Evolutionary conservation across 768 basidiomycete genomes (phyloP).

Genomic region (Russula olivacea): DNA sequence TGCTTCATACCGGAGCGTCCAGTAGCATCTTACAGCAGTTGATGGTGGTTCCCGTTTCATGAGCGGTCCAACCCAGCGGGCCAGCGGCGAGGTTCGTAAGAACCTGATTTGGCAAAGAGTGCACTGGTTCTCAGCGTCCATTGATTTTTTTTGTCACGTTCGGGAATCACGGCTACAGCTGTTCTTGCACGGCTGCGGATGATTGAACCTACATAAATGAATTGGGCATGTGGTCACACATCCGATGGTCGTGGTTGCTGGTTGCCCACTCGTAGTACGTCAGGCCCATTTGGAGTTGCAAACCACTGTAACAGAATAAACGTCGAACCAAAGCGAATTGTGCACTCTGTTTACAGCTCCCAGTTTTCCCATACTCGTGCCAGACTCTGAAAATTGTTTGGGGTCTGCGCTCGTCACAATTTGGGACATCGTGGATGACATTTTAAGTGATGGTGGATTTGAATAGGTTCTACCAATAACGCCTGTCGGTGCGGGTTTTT

Average conservation of each 20-base stretch:
- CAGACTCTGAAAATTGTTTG: background rate
- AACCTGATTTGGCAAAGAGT: background rate
- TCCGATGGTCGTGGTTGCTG: background rate
- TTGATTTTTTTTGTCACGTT: background rate
- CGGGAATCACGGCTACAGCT: background rate
- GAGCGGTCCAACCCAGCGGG: conserved; percentile 4
- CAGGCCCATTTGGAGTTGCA: background rate
- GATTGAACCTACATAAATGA: background rate
- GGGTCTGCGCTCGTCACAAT: background rate
- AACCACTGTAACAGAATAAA: background rate
- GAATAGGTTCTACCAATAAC: conserved; percentile 51
- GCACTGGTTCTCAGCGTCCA: background rate
- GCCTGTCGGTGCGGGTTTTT: conserved; percentile 43
- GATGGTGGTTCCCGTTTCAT: background rate
- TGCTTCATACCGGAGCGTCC: background rate
- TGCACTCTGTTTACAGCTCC: background rate
- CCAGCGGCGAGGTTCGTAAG: conserved; percentile 2
- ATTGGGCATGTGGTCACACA: background rate
- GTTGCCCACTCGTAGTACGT: background rate
- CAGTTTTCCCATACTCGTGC: background rate
- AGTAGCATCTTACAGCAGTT: background rate
- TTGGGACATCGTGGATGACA: conserved; percentile 41
- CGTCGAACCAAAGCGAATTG: background rate
- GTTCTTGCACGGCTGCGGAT: background rate
- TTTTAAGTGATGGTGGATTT: conserved; percentile 58